Evolutionary conservation across 768 basidiomycete species (phyloP).

Genomic region (Rhizopogon vinicolor): DNA sequence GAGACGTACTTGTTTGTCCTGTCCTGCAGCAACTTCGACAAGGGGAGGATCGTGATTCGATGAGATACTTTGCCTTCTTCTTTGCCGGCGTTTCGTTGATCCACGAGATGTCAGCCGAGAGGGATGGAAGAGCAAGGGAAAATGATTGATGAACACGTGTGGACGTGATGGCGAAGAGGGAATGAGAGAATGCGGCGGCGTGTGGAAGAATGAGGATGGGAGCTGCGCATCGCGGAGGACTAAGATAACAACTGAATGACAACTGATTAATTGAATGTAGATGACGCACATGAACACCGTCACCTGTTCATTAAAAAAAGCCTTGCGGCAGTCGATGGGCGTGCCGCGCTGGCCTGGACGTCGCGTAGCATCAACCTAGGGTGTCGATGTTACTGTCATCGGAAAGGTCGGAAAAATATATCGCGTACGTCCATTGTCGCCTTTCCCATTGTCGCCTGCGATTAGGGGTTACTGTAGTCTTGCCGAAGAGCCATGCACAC

Average conservation of each 20-base stretch:
- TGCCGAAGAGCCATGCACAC: no score
- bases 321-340: not conserved
- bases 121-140: not conserved
- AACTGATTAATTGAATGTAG: not conserved
- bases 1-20: no score
- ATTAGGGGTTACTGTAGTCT: no score
- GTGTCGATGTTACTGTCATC: not conserved
- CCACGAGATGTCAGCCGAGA: not conserved
- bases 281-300: conserved; percentile 11
- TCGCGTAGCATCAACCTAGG: no score
- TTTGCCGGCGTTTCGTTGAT: no score
- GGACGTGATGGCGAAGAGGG: not conserved
- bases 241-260: not conserved
- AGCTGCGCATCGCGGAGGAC: not conserved
- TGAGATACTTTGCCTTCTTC: not conserved
- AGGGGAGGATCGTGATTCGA: not conserved
- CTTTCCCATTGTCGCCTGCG: no score
- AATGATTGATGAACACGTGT: not conserved
- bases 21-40: no score
- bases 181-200: not conserved
- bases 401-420: no score
- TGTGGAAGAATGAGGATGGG: not conserved
- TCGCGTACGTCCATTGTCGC: no score
- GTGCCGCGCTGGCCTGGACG: no score
- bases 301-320: not conserved